phyloP scores from a whole-genome alignment of 2,329 filamentous ascomycete genomes.

The Decorospora gaudefroyi region DNA sequence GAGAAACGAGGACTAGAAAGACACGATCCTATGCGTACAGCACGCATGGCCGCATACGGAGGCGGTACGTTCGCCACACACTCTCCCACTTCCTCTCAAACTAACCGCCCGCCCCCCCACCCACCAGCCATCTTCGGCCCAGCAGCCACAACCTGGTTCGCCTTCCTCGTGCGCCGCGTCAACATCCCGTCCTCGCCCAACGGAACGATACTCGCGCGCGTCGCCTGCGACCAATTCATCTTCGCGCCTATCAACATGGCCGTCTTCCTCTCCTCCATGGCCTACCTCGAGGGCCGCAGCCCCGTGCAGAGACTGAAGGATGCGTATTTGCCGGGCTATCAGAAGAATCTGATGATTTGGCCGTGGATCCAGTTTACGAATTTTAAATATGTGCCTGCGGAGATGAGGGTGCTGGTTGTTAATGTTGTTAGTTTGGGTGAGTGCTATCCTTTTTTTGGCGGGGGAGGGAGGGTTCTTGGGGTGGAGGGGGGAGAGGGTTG shows the following conservation, averaged over 20 bases:
- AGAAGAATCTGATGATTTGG: slow-evolving; percentile 88
- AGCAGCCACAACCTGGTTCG: slow-evolving; percentile 84
- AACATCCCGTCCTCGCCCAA: slow-evolving; percentile 65
- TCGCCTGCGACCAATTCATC: slow-evolving; percentile 74
- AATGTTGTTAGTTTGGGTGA: slow-evolving; percentile 73
- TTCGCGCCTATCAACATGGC: slow-evolving; percentile 84
- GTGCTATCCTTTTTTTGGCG: slow-evolving; percentile 28
- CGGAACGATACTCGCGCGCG: slow-evolving; percentile 74
- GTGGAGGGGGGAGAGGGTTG: too few species aligned
- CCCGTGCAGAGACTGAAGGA: slow-evolving; percentile 71
- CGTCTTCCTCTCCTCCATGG: slow-evolving; percentile 83
- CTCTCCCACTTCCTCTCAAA: not conserved
- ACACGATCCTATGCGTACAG: slow-evolving; percentile 72
- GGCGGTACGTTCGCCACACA: slow-evolving; percentile 60
- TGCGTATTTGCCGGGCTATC: slow-evolving; percentile 72
- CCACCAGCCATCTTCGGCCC: slow-evolving; percentile 77
- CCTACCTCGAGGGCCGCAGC: slow-evolving; percentile 71
- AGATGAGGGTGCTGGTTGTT: slow-evolving; percentile 82
- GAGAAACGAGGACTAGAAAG: slow-evolving; percentile 77
- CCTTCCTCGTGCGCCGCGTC: slow-evolving; percentile 73
- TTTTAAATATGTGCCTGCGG: slow-evolving; percentile 82
- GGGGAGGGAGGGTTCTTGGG: too few species aligned
- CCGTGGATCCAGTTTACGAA: slow-evolving; percentile 82
- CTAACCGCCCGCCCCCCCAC: slow-evolving; percentile 6
- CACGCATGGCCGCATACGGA: slow-evolving; percentile 79